Evolutionary conservation across 78 protist genomes (phyloP).

Genomic region (Dictyostelium brefeldianum): DNA sequence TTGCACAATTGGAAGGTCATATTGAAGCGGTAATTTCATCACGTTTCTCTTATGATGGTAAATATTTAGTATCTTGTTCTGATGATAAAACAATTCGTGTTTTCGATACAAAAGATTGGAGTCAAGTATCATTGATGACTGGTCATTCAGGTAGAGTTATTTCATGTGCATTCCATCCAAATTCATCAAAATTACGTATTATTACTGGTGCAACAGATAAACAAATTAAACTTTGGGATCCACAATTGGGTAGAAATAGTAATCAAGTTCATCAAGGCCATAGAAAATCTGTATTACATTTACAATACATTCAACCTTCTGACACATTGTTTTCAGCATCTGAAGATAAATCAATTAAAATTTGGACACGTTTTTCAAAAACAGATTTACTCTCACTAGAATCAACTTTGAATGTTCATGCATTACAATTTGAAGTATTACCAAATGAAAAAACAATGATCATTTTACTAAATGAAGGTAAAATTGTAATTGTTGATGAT

Average conservation of each 20-base stretch:
- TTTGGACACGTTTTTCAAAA: slow-evolving; percentile 36
- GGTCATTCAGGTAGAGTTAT: slow-evolving; percentile 81
- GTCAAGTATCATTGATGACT: slow-evolving; percentile 61
- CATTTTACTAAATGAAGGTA: neutral
- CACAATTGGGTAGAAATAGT: slow-evolving; percentile 36
- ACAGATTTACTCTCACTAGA: neutral
- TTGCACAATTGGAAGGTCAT: slow-evolving; percentile 61
- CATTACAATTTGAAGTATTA: neutral
- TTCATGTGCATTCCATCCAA: slow-evolving; percentile 62
- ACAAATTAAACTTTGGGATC: slow-evolving; percentile 71
- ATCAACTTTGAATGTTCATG: neutral
- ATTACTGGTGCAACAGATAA: slow-evolving; percentile 74
- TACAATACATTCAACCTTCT: neutral
- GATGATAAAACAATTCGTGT: slow-evolving; percentile 73
- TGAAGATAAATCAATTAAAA: slow-evolving; percentile 41
- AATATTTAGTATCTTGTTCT: slow-evolving; percentile 65
- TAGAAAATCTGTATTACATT: neutral
- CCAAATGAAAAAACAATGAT: neutral
- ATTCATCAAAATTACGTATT: neutral
- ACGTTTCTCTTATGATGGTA: slow-evolving; percentile 46
- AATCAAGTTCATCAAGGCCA: slow-evolving; percentile 60
- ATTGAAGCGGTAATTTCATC: slow-evolving; percentile 49
- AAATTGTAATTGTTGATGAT: neutral
- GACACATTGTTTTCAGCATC: slow-evolving; percentile 23
- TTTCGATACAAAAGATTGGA: slow-evolving; percentile 56